Evolutionary conservation across 169 alveolate genomes (phyloP).

Genomic region (Condylostoma magnum): DNA sequence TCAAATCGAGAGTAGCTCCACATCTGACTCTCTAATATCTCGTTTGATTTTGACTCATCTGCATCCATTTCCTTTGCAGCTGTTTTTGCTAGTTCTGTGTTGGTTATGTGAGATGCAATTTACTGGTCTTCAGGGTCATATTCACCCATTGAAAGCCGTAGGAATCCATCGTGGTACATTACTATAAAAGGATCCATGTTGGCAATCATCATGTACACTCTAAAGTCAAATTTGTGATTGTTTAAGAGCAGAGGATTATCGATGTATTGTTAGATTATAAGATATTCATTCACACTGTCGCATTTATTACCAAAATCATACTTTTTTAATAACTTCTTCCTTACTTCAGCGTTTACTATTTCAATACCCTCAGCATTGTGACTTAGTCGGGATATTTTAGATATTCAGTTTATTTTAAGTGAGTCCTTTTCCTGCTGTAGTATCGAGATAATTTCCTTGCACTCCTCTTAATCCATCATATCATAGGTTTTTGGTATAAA

Average conservation of each 20-base stretch:
- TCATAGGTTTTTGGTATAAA: constrained; percentile 29
- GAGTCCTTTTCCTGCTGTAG: background rate
- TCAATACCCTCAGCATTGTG: constrained; percentile 35
- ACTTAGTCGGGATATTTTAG: constrained; percentile 1
- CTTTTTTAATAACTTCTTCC: background rate
- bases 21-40: constrained; percentile 17
- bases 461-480: constrained; percentile 24
- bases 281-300: constrained; percentile 9
- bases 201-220: constrained; percentile 55
- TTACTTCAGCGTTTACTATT: background rate
- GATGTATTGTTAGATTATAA: constrained; percentile 43
- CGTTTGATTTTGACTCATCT: background rate
- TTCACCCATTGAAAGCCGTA: constrained; percentile 27
- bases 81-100: constrained; percentile 14
- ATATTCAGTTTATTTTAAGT: background rate
- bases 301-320: constrained; percentile 32
- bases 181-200: constrained; percentile 50
- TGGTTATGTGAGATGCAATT: constrained; percentile 3
- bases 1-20: constrained; percentile 9
- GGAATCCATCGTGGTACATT: constrained; percentile 46
- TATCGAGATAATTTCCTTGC: constrained; percentile 14
- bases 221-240: constrained; percentile 56
- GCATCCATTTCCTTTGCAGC: background rate
- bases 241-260: constrained; percentile 40
- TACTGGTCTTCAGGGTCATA: constrained; percentile 11